phyloP scores from a whole-genome alignment of 805 yeast species.

The Cyberlindnera xylosilytica region DNA sequence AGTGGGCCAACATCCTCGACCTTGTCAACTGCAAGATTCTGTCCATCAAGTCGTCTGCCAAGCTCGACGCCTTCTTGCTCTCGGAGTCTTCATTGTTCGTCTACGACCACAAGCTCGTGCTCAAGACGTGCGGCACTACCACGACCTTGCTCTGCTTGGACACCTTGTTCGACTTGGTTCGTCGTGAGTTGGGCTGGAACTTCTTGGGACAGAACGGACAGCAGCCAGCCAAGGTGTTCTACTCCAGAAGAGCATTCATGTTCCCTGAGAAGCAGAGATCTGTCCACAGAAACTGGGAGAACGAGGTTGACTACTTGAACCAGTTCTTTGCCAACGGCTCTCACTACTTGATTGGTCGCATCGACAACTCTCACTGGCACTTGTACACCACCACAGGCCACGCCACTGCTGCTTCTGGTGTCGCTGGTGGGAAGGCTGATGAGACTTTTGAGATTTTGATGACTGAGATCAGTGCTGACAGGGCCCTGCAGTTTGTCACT shows the following conservation, averaged over 20 bases:
- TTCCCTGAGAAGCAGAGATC: conserved; percentile 82
- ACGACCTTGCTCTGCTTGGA: conserved; percentile 79
- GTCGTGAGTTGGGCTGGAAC: conserved; percentile 40
- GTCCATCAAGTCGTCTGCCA: conserved; percentile 65
- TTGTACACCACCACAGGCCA: conserved; percentile 54
- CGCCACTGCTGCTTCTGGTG: conserved; percentile 11
- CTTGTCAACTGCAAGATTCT: conserved; percentile 84
- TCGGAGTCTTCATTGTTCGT: conserved; percentile 91
- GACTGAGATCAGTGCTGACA: conserved; percentile 70
- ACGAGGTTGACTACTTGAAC: conserved; percentile 71
- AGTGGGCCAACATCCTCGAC: conserved; percentile 74
- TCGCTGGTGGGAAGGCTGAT: conserved; percentile 33
- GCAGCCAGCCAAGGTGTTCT: conserved; percentile 67
- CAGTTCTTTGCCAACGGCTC: conserved; percentile 58
- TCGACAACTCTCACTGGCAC: conserved; percentile 87
- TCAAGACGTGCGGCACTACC: conserved; percentile 96
- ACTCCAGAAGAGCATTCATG: conserved; percentile 90
- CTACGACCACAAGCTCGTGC: conserved; percentile 76
- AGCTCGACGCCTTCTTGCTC: conserved; percentile 78
- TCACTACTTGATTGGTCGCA: conserved; percentile 76
- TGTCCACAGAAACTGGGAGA: conserved; percentile 82
- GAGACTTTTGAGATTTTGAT: conserved; percentile 86
- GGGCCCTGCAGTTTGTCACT: conserved; percentile 58
- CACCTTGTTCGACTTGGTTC: conserved; percentile 53
- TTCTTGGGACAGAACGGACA: conserved; percentile 23